These are phyloP conservation scores for Diaporthe citri DNA, from an alignment of 2,329 filamentous ascomycete genomes.

Conservation along the genomic window DNA sequence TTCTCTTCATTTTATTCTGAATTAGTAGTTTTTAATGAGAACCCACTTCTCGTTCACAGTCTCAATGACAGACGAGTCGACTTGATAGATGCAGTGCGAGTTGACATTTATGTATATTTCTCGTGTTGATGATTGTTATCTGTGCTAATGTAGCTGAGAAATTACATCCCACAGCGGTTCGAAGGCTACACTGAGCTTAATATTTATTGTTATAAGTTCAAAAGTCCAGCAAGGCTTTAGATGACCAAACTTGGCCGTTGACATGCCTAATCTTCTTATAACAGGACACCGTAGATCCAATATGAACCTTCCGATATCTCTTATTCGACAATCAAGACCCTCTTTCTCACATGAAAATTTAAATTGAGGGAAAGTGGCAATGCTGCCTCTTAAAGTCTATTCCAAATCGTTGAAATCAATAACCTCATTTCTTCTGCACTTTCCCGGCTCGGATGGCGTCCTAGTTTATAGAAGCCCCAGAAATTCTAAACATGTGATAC, in stretches of 20 bases:
- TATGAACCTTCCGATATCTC: background rate
- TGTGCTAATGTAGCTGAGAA: background rate
- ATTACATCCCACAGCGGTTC: background rate
- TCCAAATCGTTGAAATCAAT: too few relatives aligned
- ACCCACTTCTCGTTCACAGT: too few relatives aligned
- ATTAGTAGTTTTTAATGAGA: background rate
- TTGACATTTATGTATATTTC: background rate
- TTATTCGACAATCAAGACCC: background rate
- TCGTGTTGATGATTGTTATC: background rate
- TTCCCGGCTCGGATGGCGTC: too few relatives aligned
- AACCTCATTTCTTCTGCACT: too few relatives aligned
- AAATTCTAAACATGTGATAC: too few relatives aligned
- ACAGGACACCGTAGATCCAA: background rate
- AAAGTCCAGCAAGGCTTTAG: background rate
- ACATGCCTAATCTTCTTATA: background rate
- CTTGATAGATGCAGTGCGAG: background rate
- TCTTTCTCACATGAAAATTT: too few relatives aligned
- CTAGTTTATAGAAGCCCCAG: too few relatives aligned
- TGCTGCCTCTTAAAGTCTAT: too few relatives aligned
- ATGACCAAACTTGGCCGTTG: background rate
- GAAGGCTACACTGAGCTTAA: background rate
- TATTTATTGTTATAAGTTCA: background rate
- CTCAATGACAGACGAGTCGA: background rate
- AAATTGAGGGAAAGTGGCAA: too few relatives aligned
- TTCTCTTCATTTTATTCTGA: background rate